A percentile compares a stretch with the other conserved stretches of the same genome.
Conservation (phyloP, 805 yeast genomes). For the Sungouiella blattae region DNA sequence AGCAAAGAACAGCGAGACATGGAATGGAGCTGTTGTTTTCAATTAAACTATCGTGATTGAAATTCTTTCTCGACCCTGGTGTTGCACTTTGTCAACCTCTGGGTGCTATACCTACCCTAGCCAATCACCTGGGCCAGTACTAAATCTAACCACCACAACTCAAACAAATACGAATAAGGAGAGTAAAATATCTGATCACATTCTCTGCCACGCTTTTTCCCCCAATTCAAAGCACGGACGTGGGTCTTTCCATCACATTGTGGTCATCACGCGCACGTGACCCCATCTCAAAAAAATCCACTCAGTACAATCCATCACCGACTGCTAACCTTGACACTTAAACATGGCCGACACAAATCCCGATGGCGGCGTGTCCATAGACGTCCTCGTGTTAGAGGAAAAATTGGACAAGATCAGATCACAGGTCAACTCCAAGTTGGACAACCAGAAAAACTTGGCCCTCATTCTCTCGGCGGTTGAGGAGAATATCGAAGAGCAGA, state of each 20-base stretch:
- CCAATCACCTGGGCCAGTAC: too few relatives aligned
- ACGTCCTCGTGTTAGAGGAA: slow-evolving; percentile 52
- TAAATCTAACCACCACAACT: slow-evolving; percentile 1
- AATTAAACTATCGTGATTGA: too few relatives aligned
- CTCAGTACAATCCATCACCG: slow-evolving; percentile 5
- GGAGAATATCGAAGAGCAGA: slow-evolving; percentile 72
- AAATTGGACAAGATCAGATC: slow-evolving; percentile 64
- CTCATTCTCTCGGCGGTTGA: slow-evolving; percentile 85
- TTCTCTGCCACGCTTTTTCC: too few relatives aligned
- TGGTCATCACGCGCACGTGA: slow-evolving; percentile 6
- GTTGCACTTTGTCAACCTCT: too few relatives aligned
- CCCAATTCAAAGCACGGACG: too few relatives aligned
- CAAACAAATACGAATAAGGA: too few relatives aligned
- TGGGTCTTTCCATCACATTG: too few relatives aligned
- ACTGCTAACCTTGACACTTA: slow-evolving; percentile 1
- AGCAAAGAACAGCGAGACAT: too few relatives aligned
- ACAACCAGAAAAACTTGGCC: slow-evolving; percentile 83
- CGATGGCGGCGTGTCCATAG: slow-evolving; percentile 35
- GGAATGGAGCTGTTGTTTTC: too few relatives aligned
- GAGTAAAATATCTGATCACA: too few relatives aligned
- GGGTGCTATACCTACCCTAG: too few relatives aligned
- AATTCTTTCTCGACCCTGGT: too few relatives aligned
- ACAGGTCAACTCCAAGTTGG: slow-evolving; percentile 75
- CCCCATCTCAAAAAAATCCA: slow-evolving; percentile 8
- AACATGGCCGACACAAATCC: slow-evolving; percentile 32